A percentile compares a stretch with the other conserved stretches of the same genome.
Conservation (phyloP, 495 filamentous ascomycete species). For the Oleoguttula mirabilis region DNA sequence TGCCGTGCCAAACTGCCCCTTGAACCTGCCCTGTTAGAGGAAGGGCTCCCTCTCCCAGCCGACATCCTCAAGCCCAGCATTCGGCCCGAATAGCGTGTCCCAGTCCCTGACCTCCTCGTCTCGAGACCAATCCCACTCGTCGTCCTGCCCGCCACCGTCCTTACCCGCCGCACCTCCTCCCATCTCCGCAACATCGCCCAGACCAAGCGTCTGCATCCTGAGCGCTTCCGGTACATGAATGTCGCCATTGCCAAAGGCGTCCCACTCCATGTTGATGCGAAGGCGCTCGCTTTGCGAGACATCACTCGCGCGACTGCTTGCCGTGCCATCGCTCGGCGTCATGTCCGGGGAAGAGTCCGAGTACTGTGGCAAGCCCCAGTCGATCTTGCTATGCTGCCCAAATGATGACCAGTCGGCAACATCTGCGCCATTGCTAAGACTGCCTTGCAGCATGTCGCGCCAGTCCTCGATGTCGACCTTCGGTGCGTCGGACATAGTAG, state of each 20-base stretch:
- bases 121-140: conserved; percentile 9
- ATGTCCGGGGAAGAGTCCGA: conserved; percentile 5
- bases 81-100: background rate
- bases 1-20: too few species aligned
- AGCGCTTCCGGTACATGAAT: conserved; percentile 10
- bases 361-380: conserved; percentile 3
- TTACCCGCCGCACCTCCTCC: background rate
- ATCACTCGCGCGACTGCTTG: conserved; percentile 7
- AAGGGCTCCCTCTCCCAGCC: too few species aligned
- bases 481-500: background rate
- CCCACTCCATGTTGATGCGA: conserved; percentile 12
- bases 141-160: background rate
- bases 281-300: conserved; percentile 4
- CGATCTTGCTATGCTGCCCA: background rate
- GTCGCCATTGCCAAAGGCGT: conserved; percentile 13
- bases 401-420: background rate
- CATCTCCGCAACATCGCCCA: conserved; percentile 2
- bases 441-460: background rate
- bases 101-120: conserved; percentile 2
- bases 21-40: too few species aligned
- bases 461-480: background rate
- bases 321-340: conserved; percentile 5
- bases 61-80: too few species aligned
- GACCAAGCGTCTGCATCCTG: conserved; percentile 1
- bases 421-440: background rate